Evolutionary conservation across 495 filamentous ascomycete genomes (phyloP), one percentile per base, ranked within the genome.

Genomic region (Oleoguttula mirabilis): DNA sequence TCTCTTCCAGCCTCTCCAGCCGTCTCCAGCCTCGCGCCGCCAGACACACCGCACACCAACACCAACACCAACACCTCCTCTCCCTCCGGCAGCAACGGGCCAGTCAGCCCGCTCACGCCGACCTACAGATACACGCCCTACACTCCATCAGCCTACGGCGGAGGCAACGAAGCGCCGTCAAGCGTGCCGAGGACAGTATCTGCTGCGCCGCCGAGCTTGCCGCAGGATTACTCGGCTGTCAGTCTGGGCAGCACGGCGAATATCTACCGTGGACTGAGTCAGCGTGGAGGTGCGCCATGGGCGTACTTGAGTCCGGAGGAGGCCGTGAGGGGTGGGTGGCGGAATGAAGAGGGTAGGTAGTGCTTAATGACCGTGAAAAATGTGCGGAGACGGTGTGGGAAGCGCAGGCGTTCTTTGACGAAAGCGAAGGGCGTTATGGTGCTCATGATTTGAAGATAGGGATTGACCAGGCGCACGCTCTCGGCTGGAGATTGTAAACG

Each of bases 201-300:
- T 36, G 19, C 11, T 5, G 21, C 21, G 11, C 33, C 42, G 4
- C 42, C 42, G 10, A 45, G 42, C 22, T 14, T 45, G 22, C 42
- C 32, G 6, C 42, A 45, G 24, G 34, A 37, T 6, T 45, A 38
- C 25, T 45, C 42, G 14, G 12, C 31, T 2, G 34, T 21, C 15
- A 45, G 42, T 30, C 33, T 45, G n/a, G 42, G 42, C 3, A 45
- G 42, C 42, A 16, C 24, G 21, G 32, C 42, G 32, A 21, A 45
- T n/a, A 36, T 45, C 21, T 45, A 45, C 25, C 25, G 25, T 28
- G 25, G n/a, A n/a, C n/a, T n/a, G n/a, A n/a, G 33, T 21, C 33
- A 36, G 15, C 33, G 15, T 21, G 33, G 33, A 36, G 33, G 33
- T 6, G 33, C 33, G 15, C 33, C 33, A 2, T 36, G 33, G 33